Percentiles rank a stretch among this genome's conserved stretches.
These are phyloP conservation scores for Discostella stelligeroides DNA, from an alignment of 108 stramenopile genomes.

Conservation along the genomic window DNA sequence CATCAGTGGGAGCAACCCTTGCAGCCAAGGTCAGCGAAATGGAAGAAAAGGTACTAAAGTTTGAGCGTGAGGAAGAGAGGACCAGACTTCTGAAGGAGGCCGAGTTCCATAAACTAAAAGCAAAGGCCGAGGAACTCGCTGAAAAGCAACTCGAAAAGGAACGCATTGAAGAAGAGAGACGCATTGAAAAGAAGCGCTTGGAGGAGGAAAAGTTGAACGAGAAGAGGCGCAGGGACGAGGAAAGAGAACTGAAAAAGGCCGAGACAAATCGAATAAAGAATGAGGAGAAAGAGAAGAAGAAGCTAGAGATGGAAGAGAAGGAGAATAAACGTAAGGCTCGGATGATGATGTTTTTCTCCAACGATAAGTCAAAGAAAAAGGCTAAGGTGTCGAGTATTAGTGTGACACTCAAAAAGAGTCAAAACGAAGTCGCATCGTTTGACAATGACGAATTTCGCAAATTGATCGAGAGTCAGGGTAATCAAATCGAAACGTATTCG, in stretches of 20 bases:
- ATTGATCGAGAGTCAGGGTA: conserved; percentile 33
- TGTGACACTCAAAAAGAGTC: not conserved
- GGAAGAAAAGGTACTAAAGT: conserved; percentile 84
- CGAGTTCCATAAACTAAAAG: conserved; percentile 34
- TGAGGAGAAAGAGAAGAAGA: conserved; percentile 45
- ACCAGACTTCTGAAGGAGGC: conserved; percentile 55
- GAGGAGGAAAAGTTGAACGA: conserved; percentile 54
- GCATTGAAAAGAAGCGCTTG: conserved; percentile 42
- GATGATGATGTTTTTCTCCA: conserved; percentile 73
- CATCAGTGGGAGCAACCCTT: conserved; percentile 25
- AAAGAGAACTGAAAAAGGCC: conserved; percentile 33
- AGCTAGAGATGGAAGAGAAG: conserved; percentile 55
- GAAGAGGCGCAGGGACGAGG: conserved; percentile 44
- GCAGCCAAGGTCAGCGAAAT: conserved; percentile 63
- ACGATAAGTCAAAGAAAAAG: conserved; percentile 33
- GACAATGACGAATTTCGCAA: conserved; percentile 56
- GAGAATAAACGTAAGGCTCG: conserved; percentile 61
- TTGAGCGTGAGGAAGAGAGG: conserved; percentile 79
- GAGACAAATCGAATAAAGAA: conserved; percentile 54
- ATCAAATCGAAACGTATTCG: conserved; percentile 10
- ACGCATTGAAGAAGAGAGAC: conserved; percentile 27
- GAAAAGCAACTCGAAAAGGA: conserved; percentile 47
- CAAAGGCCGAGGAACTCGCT: conserved; percentile 34
- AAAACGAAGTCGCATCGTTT: conserved; percentile 30
- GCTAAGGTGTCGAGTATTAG: conserved; percentile 14